phyloP scores from a whole-genome alignment of 257 asterid species.

The Prunella vulgaris region DNA sequence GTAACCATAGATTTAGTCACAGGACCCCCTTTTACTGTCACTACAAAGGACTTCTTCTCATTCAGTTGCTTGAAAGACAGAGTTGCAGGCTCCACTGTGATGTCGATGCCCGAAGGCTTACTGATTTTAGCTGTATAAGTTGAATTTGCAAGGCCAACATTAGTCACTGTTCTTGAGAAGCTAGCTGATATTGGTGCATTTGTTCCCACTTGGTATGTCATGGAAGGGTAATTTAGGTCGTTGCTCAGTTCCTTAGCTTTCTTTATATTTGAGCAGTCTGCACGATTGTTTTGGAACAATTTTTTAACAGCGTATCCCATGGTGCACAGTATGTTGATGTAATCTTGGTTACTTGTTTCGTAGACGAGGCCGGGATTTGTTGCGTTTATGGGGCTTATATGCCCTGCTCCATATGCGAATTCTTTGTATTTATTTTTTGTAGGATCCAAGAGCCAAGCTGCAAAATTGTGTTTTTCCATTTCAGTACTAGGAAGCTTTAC shows the following conservation, averaged over 20 bases:
- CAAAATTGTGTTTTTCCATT: neutral
- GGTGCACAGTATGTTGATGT: constrained; percentile 25
- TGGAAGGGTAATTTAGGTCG: constrained; percentile 38
- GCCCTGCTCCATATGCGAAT: constrained; percentile 29
- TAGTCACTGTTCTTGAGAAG: constrained; percentile 33
- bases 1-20: constrained; percentile 4
- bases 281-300: constrained; percentile 13
- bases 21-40: constrained; percentile 18
- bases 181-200: neutral
- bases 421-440: constrained; percentile 17
- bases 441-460: constrained; percentile 31
- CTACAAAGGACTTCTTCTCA: constrained; percentile 28
- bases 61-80: constrained; percentile 26
- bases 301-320: constrained; percentile 10
- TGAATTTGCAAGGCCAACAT: constrained; percentile 33
- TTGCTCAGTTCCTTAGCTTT: neutral
- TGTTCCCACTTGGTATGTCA: constrained; percentile 10
- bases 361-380: constrained; percentile 29
- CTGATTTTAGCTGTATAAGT: constrained; percentile 27
- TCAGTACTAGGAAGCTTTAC: no score
- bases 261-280: constrained; percentile 8
- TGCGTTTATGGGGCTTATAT: constrained; percentile 27
- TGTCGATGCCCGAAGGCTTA: neutral
- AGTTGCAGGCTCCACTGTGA: constrained; percentile 23
- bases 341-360: constrained; percentile 24